These are phyloP conservation scores for Plasmodium gallinaceum DNA, from an alignment of 169 alveolate species.

Conservation along the genomic window DNA sequence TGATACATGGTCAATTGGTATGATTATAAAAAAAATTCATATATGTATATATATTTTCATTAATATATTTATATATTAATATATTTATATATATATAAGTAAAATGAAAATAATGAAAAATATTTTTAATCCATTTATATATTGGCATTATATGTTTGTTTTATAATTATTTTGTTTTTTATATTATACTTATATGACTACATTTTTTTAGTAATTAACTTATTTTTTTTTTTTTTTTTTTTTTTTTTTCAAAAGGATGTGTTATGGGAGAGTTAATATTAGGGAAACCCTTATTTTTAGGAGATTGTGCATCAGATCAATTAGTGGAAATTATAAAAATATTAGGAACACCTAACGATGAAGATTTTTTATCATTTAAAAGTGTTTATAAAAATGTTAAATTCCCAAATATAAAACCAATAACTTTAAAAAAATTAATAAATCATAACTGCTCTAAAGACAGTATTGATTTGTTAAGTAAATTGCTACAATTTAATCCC, in stretches of 20 bases:
- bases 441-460: slow-evolving; percentile 46
- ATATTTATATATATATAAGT: not conserved
- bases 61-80: not conserved
- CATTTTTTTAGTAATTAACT: not conserved
- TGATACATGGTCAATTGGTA: slow-evolving; percentile 98
- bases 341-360: slow-evolving; percentile 95
- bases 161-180: not conserved
- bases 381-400: slow-evolving; percentile 61
- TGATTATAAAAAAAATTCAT: slow-evolving; percentile 29
- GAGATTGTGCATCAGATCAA: slow-evolving; percentile 97
- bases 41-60: not conserved
- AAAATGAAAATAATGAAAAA: no score
- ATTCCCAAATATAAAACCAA: slow-evolving; percentile 63
- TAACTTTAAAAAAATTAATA: slow-evolving; percentile 38
- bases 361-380: slow-evolving; percentile 67
- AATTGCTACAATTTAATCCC: slow-evolving; percentile 54
- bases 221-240: not conserved
- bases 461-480: slow-evolving; percentile 37
- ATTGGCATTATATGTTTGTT: no score
- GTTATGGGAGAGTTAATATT: slow-evolving; percentile 96
- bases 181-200: not conserved
- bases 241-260: slow-evolving; percentile 91
- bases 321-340: slow-evolving; percentile 95
- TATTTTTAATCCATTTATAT: no score
- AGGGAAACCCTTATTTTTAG: slow-evolving; percentile 97